Conservation (phyloP, 345 rosid species). For the Eucalyptus polybractea region DNA sequence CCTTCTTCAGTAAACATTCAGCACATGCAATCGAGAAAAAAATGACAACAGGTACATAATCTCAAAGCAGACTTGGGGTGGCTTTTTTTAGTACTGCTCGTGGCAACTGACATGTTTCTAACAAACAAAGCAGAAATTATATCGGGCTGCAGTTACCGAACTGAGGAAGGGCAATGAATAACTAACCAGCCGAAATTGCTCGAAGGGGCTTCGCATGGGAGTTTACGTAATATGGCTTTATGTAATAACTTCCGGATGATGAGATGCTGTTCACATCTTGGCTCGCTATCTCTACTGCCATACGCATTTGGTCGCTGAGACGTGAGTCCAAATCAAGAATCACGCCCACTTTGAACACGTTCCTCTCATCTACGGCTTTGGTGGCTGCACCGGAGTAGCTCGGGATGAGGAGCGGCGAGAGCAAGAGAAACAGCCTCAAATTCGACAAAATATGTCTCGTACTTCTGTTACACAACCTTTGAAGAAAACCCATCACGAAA, state of each 20-base stretch:
- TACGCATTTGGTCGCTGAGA: constrained; percentile 13
- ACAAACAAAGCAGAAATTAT: background rate
- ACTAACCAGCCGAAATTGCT: constrained; percentile 19
- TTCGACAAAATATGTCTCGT: background rate
- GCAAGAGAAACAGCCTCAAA: background rate
- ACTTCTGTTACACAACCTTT: background rate
- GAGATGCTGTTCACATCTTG: constrained; percentile 18
- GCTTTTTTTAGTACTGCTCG: background rate
- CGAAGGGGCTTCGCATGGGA: constrained; percentile 5
- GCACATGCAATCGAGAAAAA: background rate
- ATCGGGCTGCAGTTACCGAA: background rate
- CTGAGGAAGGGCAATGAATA: background rate
- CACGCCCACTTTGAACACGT: constrained; percentile 19
- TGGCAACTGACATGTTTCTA: background rate
- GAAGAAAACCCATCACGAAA: background rate
- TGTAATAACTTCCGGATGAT: background rate
- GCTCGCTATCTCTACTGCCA: constrained; percentile 21
- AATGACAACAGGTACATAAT: background rate
- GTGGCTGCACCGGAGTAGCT: background rate
- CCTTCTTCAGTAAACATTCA: background rate
- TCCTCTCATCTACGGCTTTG: background rate
- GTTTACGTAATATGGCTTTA: constrained; percentile 11
- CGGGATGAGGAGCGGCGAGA: background rate
- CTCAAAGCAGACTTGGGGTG: background rate
- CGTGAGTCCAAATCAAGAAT: background rate